Evolutionary conservation across 768 basidiomycete genomes (phyloP).

Genomic region (Floccularia luteovirens): DNA sequence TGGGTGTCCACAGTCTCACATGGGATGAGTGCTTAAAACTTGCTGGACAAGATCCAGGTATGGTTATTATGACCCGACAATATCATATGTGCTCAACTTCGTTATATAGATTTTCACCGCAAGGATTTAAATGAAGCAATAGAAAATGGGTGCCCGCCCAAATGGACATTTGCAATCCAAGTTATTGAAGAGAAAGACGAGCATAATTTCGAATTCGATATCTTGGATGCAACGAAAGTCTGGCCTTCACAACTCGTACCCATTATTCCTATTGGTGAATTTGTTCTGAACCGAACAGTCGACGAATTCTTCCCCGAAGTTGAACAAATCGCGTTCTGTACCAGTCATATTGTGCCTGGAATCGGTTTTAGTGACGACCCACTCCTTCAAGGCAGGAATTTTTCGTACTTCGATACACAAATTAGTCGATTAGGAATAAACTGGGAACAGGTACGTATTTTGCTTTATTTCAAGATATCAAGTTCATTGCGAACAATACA

Average conservation of each 20-base stretch:
- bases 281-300: conserved; percentile 55
- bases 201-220: conserved; percentile 81
- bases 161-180: conserved; percentile 78
- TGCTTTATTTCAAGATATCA: not conserved
- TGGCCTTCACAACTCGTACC: conserved; percentile 83
- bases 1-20: conserved; percentile 75
- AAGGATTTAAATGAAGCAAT: conserved; percentile 86
- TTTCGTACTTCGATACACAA: conserved; percentile 85
- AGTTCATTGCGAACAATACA: conserved; percentile 10
- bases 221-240: conserved; percentile 81
- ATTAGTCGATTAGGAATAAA: conserved; percentile 75
- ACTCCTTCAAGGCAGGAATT: conserved; percentile 78
- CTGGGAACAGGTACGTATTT: conserved; percentile 51
- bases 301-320: conserved; percentile 82
- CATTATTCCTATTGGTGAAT: conserved; percentile 67
- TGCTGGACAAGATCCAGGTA: conserved; percentile 73
- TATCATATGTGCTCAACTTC: not conserved
- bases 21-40: conserved; percentile 93
- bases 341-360: conserved; percentile 58
- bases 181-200: conserved; percentile 62
- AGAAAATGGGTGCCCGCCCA: conserved; percentile 57
- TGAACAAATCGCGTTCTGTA: conserved; percentile 89
- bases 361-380: conserved; percentile 75
- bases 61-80: conserved; percentile 2
- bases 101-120: conserved; percentile 64